These are phyloP conservation scores for Geosmithia flava DNA, from an alignment of 2,329 filamentous ascomycete species.

Conservation along the genomic window DNA sequence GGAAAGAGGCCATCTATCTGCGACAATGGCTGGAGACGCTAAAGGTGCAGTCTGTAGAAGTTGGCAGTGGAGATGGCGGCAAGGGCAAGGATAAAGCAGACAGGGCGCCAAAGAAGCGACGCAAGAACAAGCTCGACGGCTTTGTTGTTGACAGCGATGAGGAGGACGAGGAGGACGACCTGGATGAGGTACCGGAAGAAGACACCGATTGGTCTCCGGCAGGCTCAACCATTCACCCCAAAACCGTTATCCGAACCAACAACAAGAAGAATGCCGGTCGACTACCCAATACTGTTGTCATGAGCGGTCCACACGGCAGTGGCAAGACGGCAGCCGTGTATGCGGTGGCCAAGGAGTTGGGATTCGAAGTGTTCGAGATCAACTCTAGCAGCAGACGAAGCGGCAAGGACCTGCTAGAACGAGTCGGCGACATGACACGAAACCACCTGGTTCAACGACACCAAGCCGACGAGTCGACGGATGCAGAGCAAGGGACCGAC, in stretches of 20 bases:
- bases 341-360: conserved; percentile 82
- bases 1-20: conserved; percentile 57
- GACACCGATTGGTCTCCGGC: conserved; percentile 35
- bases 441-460: conserved; percentile 71
- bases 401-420: conserved; percentile 82
- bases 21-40: conserved; percentile 72
- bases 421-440: conserved; percentile 89
- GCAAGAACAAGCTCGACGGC: conserved; percentile 62
- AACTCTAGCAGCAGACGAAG: conserved; percentile 72
- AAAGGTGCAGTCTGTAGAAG: conserved; percentile 57
- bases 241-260: conserved; percentile 39
- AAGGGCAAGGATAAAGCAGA: conserved; percentile 16
- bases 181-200: conserved; percentile 55
- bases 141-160: conserved; percentile 75
- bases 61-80: conserved; percentile 28
- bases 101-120: conserved; percentile 39
- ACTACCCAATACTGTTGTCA: conserved; percentile 64
- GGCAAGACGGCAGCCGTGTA: conserved; percentile 91
- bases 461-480: conserved; percentile 12
- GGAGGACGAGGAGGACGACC: conserved; percentile 45
- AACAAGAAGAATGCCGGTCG: conserved; percentile 31
- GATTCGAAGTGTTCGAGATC: conserved; percentile 91
- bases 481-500: conserved; percentile 14
- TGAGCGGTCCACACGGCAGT: conserved; percentile 81
- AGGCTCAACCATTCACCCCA: conserved; percentile 26